Percentiles rank a stretch among this genome's conserved stretches.
phyloP scores from a whole-genome alignment of 495 filamentous ascomycete species.

The Lasiosphaeriaceae sp. region DNA sequence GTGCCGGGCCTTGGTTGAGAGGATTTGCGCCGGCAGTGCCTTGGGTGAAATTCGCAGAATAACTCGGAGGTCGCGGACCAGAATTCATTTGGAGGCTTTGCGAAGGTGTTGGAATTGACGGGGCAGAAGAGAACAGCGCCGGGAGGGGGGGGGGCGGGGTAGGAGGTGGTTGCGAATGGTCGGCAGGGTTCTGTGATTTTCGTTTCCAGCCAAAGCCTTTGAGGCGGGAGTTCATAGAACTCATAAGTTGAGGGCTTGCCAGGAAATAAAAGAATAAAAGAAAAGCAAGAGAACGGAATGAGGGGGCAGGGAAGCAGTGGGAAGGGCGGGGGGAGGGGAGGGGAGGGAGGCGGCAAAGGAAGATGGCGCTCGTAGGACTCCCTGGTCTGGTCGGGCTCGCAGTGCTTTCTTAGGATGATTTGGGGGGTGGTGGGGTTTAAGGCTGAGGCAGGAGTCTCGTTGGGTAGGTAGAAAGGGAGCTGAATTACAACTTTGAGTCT shows the following conservation, averaged over 20 bases:
- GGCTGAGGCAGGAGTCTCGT: constrained; percentile 7
- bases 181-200: constrained; percentile 37
- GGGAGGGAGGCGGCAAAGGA: constrained; percentile 11
- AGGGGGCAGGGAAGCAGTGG: constrained; percentile 8
- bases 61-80: constrained; percentile 68
- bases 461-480: neutral
- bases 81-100: constrained; percentile 54
- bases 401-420: neutral
- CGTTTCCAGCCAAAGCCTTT: constrained; percentile 58
- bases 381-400: neutral
- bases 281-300: constrained; percentile 13
- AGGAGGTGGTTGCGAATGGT: constrained; percentile 29
- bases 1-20: constrained; percentile 43
- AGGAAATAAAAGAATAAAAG: constrained; percentile 24
- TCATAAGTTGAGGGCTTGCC: constrained; percentile 44
- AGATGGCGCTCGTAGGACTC: constrained; percentile 17
- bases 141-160: constrained; percentile 40
- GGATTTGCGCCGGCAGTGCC: constrained; percentile 53
- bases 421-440: neutral
- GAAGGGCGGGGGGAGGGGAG: neutral
- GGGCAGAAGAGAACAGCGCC: constrained; percentile 38
- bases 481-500: too few species aligned
- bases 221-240: constrained; percentile 58
- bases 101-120: constrained; percentile 42
- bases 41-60: constrained; percentile 54